phyloP scores from a whole-genome alignment of 805 yeast genomes.

The Lachancea sp. region DNA sequence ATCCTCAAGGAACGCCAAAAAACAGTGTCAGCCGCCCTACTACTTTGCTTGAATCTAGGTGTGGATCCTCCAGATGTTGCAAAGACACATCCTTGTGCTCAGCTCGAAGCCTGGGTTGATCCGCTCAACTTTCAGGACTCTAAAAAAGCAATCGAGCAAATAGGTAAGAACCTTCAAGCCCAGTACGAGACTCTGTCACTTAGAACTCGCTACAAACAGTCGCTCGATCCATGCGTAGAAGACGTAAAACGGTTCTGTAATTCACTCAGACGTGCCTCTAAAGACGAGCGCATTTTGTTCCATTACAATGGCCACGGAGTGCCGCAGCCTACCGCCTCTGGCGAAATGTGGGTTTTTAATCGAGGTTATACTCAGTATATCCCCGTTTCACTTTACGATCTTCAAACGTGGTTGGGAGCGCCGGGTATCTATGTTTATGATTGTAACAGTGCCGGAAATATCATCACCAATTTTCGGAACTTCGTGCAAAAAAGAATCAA shows the following conservation, averaged over 20 bases:
- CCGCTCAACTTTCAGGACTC: constrained; percentile 77
- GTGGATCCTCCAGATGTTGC: constrained; percentile 96
- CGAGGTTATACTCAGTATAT: constrained; percentile 96
- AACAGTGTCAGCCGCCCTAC: constrained; percentile 88
- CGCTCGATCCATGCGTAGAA: constrained; percentile 91
- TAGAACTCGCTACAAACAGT: constrained; percentile 83
- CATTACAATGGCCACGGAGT: constrained; percentile 99
- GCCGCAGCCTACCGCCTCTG: constrained; percentile 92
- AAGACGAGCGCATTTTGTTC: constrained; percentile 86
- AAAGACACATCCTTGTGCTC: constrained; percentile 89
- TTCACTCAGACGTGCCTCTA: constrained; percentile 80
- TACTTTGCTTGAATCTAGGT: constrained; percentile 84
- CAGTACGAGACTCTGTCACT: constrained; percentile 87
- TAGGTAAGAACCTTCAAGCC: constrained; percentile 79
- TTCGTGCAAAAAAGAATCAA: constrained; percentile 86
- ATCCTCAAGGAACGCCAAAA: constrained; percentile 83
- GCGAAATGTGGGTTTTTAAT: constrained; percentile 98
- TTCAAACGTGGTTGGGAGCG: constrained; percentile 97
- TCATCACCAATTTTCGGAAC: constrained; percentile 79
- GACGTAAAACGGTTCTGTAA: constrained; percentile 90
- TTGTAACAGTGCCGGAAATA: constrained; percentile 91
- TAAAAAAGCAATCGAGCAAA: constrained; percentile 83
- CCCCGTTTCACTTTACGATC: constrained; percentile 89
- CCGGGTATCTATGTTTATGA: constrained; percentile 94
- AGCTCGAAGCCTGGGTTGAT: constrained; percentile 88